phyloP scores from a whole-genome alignment of 768 basidiomycete genomes.

The Termitomyces sp. region DNA sequence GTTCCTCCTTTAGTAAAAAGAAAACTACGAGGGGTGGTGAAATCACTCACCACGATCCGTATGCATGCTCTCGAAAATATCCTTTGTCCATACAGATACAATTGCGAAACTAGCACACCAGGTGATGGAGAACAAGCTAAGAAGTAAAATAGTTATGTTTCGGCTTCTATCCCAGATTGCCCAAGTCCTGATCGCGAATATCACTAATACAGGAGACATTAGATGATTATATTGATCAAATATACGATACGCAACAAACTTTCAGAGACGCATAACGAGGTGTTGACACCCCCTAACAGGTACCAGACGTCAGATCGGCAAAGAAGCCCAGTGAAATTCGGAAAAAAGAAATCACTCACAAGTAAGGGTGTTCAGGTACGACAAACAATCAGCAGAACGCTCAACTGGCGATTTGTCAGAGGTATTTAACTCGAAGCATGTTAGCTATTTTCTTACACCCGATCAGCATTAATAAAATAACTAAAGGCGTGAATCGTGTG shows the following conservation, averaged over 20 bases:
- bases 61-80: too few species aligned
- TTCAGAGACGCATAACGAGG: neutral
- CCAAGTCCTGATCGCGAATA: conserved; percentile 6
- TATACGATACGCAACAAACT: neutral
- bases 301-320: neutral
- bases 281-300: neutral
- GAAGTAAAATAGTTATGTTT: neutral
- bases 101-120: neutral
- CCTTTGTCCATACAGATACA: neutral
- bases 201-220: neutral
- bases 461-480: neutral
- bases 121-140: neutral
- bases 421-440: neutral
- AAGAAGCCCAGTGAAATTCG: neutral
- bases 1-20: too few species aligned
- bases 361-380: neutral
- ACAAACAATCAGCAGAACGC: neutral
- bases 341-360: too few species aligned
- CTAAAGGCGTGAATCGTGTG: neutral
- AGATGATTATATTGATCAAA: neutral
- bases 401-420: neutral
- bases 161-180: conserved; percentile 2
- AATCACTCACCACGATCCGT: too few species aligned
- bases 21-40: too few species aligned
- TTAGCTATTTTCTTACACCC: neutral